These are phyloP conservation scores for Talaromyces piceae DNA, from an alignment of 2,329 filamentous ascomycete species.

Conservation along the genomic window DNA sequence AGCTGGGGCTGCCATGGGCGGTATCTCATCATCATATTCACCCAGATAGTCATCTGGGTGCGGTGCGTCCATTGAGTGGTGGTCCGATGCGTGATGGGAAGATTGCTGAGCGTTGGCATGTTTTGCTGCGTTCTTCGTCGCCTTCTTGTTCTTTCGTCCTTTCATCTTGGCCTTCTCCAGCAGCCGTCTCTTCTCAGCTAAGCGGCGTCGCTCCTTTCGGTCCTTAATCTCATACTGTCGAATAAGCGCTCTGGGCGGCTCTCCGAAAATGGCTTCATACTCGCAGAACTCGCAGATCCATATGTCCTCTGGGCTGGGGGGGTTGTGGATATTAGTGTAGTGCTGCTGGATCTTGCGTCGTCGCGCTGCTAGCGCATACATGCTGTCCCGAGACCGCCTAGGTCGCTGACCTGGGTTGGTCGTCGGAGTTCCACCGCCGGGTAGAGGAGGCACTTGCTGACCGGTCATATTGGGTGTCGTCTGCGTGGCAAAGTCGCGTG, in stretches of 20 bases:
- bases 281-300: slow-evolving; percentile 99
- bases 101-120: slow-evolving; percentile 25
- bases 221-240: slow-evolving; percentile 93
- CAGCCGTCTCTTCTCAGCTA: slow-evolving; percentile 76
- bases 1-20: slow-evolving; percentile 29
- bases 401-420: slow-evolving; percentile 51
- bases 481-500: slow-evolving; percentile 44
- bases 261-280: slow-evolving; percentile 92
- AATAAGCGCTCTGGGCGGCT: slow-evolving; percentile 74
- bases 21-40: slow-evolving; percentile 45
- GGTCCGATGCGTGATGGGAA: slow-evolving; percentile 30
- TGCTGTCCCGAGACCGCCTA: slow-evolving; percentile 59
- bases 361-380: slow-evolving; percentile 67
- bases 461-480: slow-evolving; percentile 45
- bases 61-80: slow-evolving; percentile 32
- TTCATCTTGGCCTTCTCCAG: slow-evolving; percentile 94
- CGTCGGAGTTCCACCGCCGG: slow-evolving; percentile 35
- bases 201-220: slow-evolving; percentile 69
- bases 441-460: slow-evolving; percentile 22
- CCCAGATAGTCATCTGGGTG: slow-evolving; percentile 44
- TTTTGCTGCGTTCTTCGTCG: slow-evolving; percentile 58
- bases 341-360: slow-evolving; percentile 71
- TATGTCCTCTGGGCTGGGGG: slow-evolving; percentile 63
- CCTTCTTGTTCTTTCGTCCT: slow-evolving; percentile 81
- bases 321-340: slow-evolving; percentile 67